Evolutionary conservation across 2,329 filamentous ascomycete species (phyloP), one percentile per base, ranked within the genome.

Genomic region (Colletotrichum camelliae): DNA sequence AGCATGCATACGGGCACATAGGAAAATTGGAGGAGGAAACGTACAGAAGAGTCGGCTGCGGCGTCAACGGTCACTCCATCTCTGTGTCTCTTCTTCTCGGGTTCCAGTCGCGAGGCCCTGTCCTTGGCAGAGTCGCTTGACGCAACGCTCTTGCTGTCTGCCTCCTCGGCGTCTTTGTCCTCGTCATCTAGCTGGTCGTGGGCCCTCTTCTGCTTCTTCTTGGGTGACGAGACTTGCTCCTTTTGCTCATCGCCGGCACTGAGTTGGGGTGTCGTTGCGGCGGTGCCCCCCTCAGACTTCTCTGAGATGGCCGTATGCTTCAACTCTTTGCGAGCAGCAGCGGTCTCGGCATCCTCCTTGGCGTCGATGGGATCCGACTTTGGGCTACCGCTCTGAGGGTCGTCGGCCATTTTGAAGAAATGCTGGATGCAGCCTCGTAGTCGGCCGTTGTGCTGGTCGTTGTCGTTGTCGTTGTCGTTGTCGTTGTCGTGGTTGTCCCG

Each of bases 251-350:
- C 83, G 66, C 83, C 82, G 39, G 82, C 80, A 24, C 81, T 79
- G 37, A 80, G 79, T 8, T 78, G 75, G 57, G 80, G 71, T 64
- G 39, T 79, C 75, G 77, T 82, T 77, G 77, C 81, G 77, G 72
- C 75, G 70, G 77, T 77, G 70, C 71, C 33, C 65, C 78, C 72
- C 58, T 79, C 80, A 69, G 79, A 77, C 77, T 83, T 87, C 79
- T 90, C 91, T 18, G 91, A 93, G 77, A 93, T 93, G 68, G 86
- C 88, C 12, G 91, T 92, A 77, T 93, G 91, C 84, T 90, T 91
- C 55, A 93, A 87, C 84, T 93, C 92, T 80, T 92, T 89, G 77
- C 92, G 89, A 43, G 92, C 87, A 67, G 91, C 91, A 74, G 90
- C 90, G 55, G 92, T 93, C 80, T 91, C 91, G 43, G 90, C 89